Conservation (phyloP, 2,329 filamentous ascomycete genomes). For the Stemphylium vesicarium region DNA sequence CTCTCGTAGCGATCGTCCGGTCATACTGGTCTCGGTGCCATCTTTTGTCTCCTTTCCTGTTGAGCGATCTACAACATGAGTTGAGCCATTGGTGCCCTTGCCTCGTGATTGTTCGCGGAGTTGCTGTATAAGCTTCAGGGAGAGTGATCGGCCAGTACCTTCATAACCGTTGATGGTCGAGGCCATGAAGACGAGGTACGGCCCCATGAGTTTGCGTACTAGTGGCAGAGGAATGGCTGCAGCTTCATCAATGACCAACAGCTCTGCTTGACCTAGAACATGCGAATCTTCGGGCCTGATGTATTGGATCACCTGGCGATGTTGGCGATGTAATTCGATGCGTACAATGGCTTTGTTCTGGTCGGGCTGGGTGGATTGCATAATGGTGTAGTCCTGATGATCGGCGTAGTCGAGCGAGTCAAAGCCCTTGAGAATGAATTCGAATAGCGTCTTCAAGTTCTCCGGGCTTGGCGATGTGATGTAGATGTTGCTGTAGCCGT, state of each 20-base stretch:
- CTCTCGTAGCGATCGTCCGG: slow-evolving; percentile 83
- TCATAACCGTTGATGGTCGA: slow-evolving; percentile 99
- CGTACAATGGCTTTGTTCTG: slow-evolving; percentile 99
- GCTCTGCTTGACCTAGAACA: slow-evolving; percentile 90
- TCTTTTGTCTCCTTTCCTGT: slow-evolving; percentile 70
- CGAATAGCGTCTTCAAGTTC: slow-evolving; percentile 97
- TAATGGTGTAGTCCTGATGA: slow-evolving; percentile 96
- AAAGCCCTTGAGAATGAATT: slow-evolving; percentile 98
- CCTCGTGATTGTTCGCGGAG: slow-evolving; percentile 88
- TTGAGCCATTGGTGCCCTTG: slow-evolving; percentile 59
- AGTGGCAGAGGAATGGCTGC: slow-evolving; percentile 93
- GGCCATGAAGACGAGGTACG: slow-evolving; percentile 98
- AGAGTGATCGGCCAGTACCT: slow-evolving; percentile 92
- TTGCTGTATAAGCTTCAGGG: slow-evolving; percentile 95
- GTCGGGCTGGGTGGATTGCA: slow-evolving; percentile 96
- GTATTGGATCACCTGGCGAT: slow-evolving; percentile 98
- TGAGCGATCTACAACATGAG: slow-evolving; percentile 75
- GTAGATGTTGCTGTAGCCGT: slow-evolving; percentile 99
- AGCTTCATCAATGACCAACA: slow-evolving; percentile 96
- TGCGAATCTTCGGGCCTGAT: slow-evolving; percentile 97
- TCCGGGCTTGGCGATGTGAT: slow-evolving; percentile 97
- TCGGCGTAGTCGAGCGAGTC: slow-evolving; percentile 93
- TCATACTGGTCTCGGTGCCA: slow-evolving; percentile 41
- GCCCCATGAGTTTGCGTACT: slow-evolving; percentile 92
- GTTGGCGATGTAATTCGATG: slow-evolving; percentile 92